phyloP scores from a whole-genome alignment of 2,329 filamentous ascomycete genomes.

The Botryotinia globosa region DNA sequence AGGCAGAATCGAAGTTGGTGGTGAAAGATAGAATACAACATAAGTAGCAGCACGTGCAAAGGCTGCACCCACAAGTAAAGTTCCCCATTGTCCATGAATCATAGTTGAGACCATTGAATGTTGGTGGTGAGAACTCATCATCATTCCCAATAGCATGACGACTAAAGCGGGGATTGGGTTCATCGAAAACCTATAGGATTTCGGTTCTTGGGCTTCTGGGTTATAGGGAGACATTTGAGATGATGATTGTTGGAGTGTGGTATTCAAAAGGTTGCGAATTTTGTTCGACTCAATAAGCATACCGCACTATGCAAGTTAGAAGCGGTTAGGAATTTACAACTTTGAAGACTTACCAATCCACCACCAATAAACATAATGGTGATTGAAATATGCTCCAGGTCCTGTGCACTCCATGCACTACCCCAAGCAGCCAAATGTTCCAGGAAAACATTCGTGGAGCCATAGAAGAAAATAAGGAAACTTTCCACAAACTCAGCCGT shows the following conservation, averaged over 20 bases:
- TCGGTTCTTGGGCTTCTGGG: constrained; percentile 52
- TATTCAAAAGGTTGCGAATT: constrained; percentile 66
- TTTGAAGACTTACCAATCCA: constrained; percentile 63
- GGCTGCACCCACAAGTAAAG: constrained; percentile 76
- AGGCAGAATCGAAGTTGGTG: constrained; percentile 75
- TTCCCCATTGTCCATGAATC: constrained; percentile 93
- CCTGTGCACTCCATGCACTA: constrained; percentile 68
- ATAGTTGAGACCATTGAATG: constrained; percentile 79
- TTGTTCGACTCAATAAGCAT: constrained; percentile 79
- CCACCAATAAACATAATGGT: constrained; percentile 92
- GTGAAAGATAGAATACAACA: constrained; percentile 72
- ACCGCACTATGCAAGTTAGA: constrained; percentile 54
- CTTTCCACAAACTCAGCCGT: constrained; percentile 90
- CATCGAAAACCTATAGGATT: constrained; percentile 69
- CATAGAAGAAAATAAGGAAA: constrained; percentile 85
- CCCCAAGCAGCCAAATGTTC: constrained; percentile 80
- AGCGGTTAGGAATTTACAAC: constrained; percentile 1
- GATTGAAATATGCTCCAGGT: constrained; percentile 90
- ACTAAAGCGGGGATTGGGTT: constrained; percentile 87
- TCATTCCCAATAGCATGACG: constrained; percentile 81
- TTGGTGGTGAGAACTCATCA: constrained; percentile 88
- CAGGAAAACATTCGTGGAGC: constrained; percentile 84
- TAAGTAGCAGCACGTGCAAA: constrained; percentile 79
- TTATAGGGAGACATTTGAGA: constrained; percentile 41
- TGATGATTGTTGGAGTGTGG: constrained; percentile 30